phyloP scores from a whole-genome alignment of 83 land plant genomes.

The Picea mariana region DNA sequence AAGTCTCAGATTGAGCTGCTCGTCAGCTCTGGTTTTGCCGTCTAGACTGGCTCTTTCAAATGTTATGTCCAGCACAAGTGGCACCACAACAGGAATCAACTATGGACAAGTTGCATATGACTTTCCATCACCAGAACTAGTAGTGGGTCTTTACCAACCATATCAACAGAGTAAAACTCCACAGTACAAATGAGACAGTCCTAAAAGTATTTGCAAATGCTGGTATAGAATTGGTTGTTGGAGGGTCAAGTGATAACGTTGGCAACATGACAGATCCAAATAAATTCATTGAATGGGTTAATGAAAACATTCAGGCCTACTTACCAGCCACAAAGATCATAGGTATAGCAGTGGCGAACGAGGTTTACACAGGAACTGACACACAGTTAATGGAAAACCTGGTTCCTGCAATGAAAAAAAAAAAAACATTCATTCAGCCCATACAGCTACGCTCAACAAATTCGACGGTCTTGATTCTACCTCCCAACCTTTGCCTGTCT shows the following conservation, averaged over 20 bases:
- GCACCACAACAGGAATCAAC: conserved; percentile 46
- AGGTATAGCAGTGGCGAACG: conserved; percentile 68
- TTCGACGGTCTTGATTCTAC: neutral
- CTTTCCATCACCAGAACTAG: conserved; percentile 56
- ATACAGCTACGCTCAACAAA: neutral
- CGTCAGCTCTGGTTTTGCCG: too few species aligned
- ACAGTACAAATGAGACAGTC: conserved; percentile 43
- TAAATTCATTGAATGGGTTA: conserved; percentile 47
- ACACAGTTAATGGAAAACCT: conserved; percentile 33
- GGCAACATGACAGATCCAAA: conserved; percentile 26
- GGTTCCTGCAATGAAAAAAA: conserved; percentile 74
- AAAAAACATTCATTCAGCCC: conserved; percentile 39
- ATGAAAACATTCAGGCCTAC: conserved; percentile 41
- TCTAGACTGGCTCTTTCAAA: too few species aligned
- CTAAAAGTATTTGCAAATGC: conserved; percentile 56
- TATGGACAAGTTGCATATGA: conserved; percentile 74
- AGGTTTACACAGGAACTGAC: conserved; percentile 36
- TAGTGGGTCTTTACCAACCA: conserved; percentile 37
- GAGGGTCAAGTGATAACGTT: conserved; percentile 42
- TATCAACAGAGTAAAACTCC: conserved; percentile 51
- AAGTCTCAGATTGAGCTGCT: too few species aligned
- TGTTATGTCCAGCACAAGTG: neutral
- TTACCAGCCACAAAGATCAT: conserved; percentile 58
- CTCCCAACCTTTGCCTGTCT: neutral
- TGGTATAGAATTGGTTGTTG: conserved; percentile 43